These are phyloP conservation scores for Dictyophora rubrovolvata DNA, from an alignment of 768 basidiomycete genomes.

Conservation along the genomic window DNA sequence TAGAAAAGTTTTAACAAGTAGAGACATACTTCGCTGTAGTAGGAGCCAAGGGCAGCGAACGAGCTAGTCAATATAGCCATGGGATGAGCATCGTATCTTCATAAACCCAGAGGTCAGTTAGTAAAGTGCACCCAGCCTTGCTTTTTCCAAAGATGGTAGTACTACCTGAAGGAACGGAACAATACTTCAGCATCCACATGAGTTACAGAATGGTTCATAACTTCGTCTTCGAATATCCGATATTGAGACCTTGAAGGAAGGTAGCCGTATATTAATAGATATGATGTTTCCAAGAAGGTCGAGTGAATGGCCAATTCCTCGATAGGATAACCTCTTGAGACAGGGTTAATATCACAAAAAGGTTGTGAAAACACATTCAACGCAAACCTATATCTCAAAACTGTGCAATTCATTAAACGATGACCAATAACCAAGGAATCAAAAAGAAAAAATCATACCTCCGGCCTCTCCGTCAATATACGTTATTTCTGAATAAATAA, in stretches of 20 bases:
- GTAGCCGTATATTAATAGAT: constrained; percentile 81
- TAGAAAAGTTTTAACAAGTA: background rate
- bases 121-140: too few species aligned
- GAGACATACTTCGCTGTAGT: constrained; percentile 54
- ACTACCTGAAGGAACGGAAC: constrained; percentile 56
- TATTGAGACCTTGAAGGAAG: constrained; percentile 58
- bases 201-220: constrained; percentile 63
- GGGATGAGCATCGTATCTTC: constrained; percentile 81
- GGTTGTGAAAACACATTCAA: background rate
- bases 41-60: constrained; percentile 80
- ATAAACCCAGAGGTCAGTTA: background rate
- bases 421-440: background rate
- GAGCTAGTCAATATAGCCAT: constrained; percentile 86
- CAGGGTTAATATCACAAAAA: background rate
- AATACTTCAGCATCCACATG: constrained; percentile 63
- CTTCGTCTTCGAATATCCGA: constrained; percentile 57
- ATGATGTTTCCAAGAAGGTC: constrained; percentile 72
- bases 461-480: constrained; percentile 88
- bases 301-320: constrained; percentile 79
- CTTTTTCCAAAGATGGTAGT: background rate
- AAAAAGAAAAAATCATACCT: constrained; percentile 30
- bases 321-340: constrained; percentile 76
- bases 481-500: constrained; percentile 71
- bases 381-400: constrained; percentile 63
- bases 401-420: constrained; percentile 17